Percentiles rank a stretch among this genome's conserved stretches.
These are phyloP conservation scores for Cardiosporidium cionae DNA, from an alignment of 169 alveolate genomes.

Conservation along the genomic window DNA sequence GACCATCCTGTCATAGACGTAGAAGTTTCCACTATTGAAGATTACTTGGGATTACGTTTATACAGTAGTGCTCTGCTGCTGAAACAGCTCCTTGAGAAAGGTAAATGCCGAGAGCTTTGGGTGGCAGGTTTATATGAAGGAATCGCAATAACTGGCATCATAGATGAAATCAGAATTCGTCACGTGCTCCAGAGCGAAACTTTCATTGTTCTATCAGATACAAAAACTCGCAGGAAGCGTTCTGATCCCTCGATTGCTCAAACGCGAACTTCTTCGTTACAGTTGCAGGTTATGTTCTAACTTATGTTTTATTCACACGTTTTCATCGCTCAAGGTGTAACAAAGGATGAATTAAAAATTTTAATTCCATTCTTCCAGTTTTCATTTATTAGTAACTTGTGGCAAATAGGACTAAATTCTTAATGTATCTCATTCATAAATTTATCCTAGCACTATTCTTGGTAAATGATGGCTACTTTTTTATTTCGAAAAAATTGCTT, in stretches of 20 bases:
- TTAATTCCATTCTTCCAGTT: too few relatives aligned
- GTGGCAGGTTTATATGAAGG: neutral
- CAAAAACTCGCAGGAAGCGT: constrained; percentile 4
- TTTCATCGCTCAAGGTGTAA: too few relatives aligned
- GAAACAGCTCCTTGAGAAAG: constrained; percentile 1
- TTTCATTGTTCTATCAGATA: too few relatives aligned
- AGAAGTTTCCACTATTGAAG: neutral
- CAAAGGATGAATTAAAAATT: too few relatives aligned
- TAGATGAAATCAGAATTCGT: constrained; percentile 4
- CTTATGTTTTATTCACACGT: too few relatives aligned
- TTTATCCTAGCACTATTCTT: too few relatives aligned
- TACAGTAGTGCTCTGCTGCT: neutral
- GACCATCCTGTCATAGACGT: neutral
- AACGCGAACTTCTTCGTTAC: constrained; percentile 6
- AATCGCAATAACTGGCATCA: neutral
- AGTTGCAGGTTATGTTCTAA: constrained; percentile 13
- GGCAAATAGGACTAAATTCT: too few relatives aligned
- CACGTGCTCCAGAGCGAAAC: neutral
- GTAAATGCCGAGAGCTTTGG: constrained; percentile 13
- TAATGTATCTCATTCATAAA: too few relatives aligned
- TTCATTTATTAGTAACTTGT: too few relatives aligned
- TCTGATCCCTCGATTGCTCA: neutral
- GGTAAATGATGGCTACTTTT: too few relatives aligned
- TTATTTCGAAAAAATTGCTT: too few relatives aligned
- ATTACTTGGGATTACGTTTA: neutral